Conservation (phyloP, 768 basidiomycete species). For the Suillus spraguei region DNA sequence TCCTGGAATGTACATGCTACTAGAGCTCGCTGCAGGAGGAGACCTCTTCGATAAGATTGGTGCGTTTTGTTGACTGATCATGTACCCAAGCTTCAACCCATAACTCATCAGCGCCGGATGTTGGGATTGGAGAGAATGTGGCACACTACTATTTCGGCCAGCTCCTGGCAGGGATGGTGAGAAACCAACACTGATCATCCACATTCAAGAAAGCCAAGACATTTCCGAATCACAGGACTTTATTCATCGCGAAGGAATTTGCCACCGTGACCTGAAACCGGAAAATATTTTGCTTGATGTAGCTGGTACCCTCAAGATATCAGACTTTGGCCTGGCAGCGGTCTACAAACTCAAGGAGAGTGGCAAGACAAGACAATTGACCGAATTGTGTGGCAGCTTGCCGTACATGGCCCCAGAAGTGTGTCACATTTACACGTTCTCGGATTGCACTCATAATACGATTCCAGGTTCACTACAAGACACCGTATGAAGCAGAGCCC, state of each 20-base stretch:
- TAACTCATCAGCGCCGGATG: constrained; percentile 71
- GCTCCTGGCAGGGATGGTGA: constrained; percentile 79
- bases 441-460: background rate
- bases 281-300: constrained; percentile 91
- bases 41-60: constrained; percentile 99
- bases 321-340: constrained; percentile 92
- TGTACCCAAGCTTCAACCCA: background rate
- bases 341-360: constrained; percentile 85
- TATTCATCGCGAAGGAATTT: constrained; percentile 88
- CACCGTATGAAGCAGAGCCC: constrained; percentile 85
- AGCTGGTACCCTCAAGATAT: constrained; percentile 86
- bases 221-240: constrained; percentile 54
- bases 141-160: constrained; percentile 92
- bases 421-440: constrained; percentile 18
- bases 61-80: constrained; percentile 39
- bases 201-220: constrained; percentile 5
- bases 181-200: constrained; percentile 24
- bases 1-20: constrained; percentile 88
- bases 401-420: constrained; percentile 97
- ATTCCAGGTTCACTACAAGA: constrained; percentile 61
- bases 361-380: constrained; percentile 74
- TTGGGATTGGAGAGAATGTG: constrained; percentile 83
- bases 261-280: constrained; percentile 96
- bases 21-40: constrained; percentile 92
- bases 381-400: constrained; percentile 86